A percentile compares a stretch with the other conserved stretches of the same genome.
Conservation (phyloP, 1,284 basidiomycete genomes). For the Naganishia sp. region DNA sequence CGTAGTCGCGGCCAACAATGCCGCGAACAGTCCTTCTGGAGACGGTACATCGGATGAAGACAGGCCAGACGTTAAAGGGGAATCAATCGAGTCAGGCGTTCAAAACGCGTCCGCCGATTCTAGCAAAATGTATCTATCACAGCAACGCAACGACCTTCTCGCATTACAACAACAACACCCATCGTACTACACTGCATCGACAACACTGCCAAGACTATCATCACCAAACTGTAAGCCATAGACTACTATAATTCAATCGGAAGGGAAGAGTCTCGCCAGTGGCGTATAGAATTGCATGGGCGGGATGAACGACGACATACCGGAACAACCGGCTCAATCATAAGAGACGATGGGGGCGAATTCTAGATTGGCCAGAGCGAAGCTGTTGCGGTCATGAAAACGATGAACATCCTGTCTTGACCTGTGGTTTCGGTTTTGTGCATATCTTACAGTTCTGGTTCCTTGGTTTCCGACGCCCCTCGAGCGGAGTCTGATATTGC, state of each 20-base stretch:
- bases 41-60: conserved; percentile 18
- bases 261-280: conserved; percentile 10
- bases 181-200: conserved; percentile 27
- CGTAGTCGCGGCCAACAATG: conserved; percentile 8
- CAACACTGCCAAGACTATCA: conserved; percentile 21
- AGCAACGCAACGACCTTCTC: conserved; percentile 22
- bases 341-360: background rate
- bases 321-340: background rate
- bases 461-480: conserved; percentile 53
- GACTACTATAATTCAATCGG: conserved; percentile 4
- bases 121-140: conserved; percentile 26
- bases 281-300: conserved; percentile 12
- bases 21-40: conserved; percentile 10
- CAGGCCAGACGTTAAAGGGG: conserved; percentile 3
- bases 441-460: conserved; percentile 40
- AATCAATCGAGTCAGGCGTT: conserved; percentile 1
- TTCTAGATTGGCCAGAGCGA: background rate
- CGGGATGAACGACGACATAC: conserved; percentile 1
- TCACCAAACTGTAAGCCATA: conserved; percentile 28
- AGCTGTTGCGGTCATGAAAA: conserved; percentile 7
- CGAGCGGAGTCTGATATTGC: conserved; percentile 50
- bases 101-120: conserved; percentile 2
- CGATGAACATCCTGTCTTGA: conserved; percentile 12
- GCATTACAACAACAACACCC: conserved; percentile 19
- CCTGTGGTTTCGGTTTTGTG: conserved; percentile 7